phyloP scores from a whole-genome alignment of 148 eudicot species.

The Rhododendron mucronatum region DNA sequence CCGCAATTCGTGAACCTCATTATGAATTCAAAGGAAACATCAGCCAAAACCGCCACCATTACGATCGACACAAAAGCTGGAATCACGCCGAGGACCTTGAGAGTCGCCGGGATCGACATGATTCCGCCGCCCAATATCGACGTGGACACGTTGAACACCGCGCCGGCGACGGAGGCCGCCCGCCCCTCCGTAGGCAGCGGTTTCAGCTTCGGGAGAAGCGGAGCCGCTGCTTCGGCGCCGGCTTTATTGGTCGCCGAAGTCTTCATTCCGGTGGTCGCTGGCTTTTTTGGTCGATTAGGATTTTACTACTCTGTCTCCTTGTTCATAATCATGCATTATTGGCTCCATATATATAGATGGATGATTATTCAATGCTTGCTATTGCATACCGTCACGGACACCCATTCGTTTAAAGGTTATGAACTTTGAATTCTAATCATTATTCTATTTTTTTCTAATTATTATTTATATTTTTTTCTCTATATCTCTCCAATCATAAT shows the following conservation, averaged over 20 bases:
- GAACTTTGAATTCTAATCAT: no score
- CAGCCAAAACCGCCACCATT: slow-evolving; percentile 61
- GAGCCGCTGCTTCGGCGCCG: slow-evolving; percentile 21
- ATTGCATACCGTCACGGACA: no score
- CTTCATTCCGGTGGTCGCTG: slow-evolving; percentile 13
- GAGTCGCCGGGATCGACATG: slow-evolving; percentile 92
- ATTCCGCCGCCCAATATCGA: slow-evolving; percentile 91
- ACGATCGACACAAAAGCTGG: slow-evolving; percentile 63
- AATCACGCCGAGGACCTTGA: slow-evolving; percentile 73
- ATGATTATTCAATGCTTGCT: no score
- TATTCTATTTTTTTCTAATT: no score
- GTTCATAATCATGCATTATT: not conserved
- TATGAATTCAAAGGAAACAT: slow-evolving; percentile 74
- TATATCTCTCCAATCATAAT: no score
- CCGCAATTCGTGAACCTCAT: slow-evolving; percentile 62
- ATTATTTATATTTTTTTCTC: no score
- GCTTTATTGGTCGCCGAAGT: not conserved
- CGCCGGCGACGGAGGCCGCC: slow-evolving; percentile 50
- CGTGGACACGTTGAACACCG: slow-evolving; percentile 88
- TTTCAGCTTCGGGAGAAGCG: slow-evolving; percentile 32
- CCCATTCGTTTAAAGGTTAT: no score
- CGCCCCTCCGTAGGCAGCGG: not conserved
- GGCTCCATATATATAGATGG: not conserved
- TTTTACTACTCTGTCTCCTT: not conserved
- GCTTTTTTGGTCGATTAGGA: not conserved